These are phyloP conservation scores for Linnemannia exigua DNA, from an alignment of 192 early-diverging fungal genomes.

Conservation along the genomic window DNA sequence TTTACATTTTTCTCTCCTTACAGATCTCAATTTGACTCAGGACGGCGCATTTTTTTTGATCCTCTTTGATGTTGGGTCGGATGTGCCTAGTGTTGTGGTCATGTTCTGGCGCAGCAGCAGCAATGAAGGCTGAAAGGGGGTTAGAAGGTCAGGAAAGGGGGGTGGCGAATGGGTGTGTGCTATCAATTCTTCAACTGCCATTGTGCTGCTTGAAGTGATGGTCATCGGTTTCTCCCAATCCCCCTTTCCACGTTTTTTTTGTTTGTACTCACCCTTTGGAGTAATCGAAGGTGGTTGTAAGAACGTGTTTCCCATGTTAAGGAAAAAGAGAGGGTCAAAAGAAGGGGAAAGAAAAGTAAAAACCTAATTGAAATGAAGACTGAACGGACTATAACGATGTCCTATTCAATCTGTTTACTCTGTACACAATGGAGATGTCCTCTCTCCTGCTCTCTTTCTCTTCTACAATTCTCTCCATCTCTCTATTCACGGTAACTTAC, in stretches of 20 bases:
- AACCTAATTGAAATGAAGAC: neutral
- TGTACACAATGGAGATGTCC: neutral
- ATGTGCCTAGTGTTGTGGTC: neutral
- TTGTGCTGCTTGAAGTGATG: neutral
- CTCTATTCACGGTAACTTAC: neutral
- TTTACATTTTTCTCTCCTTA: neutral
- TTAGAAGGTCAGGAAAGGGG: neutral
- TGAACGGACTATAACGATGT: neutral
- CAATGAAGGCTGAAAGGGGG: neutral
- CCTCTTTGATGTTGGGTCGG: neutral
- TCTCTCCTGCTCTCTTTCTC: neutral
- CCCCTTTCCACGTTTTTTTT: slow-evolving; percentile 12
- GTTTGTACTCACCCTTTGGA: neutral
- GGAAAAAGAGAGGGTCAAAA: neutral
- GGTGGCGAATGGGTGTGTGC: neutral
- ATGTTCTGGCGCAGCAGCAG: neutral
- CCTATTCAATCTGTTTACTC: neutral
- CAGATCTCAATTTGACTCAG: neutral
- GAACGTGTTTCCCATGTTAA: neutral
- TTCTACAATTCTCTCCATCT: neutral
- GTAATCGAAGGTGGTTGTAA: neutral
- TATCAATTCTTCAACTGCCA: neutral
- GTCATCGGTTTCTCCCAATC: neutral
- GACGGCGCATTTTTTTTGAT: neutral
- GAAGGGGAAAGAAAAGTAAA: neutral